Conservation (phyloP, 495 filamentous ascomycete species). For the Penicillium tannophilum region DNA sequence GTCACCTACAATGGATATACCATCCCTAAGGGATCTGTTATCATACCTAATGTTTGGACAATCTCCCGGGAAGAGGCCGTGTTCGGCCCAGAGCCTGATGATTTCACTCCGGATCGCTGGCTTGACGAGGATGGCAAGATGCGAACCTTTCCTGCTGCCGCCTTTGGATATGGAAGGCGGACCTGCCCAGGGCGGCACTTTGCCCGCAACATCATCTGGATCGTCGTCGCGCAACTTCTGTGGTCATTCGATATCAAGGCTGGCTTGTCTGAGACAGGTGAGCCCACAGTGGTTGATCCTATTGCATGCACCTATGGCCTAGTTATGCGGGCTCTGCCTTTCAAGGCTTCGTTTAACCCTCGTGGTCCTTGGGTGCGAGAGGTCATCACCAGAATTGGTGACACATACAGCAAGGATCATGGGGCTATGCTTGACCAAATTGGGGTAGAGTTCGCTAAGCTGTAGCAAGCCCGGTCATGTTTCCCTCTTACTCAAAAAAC, state of each 20-base stretch:
- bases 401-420: slow-evolving; percentile 28
- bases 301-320: slow-evolving; percentile 29
- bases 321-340: slow-evolving; percentile 28
- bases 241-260: slow-evolving; percentile 36
- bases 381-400: slow-evolving; percentile 15
- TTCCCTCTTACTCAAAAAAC: too few species aligned
- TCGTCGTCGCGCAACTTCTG: slow-evolving; percentile 27
- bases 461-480: slow-evolving; percentile 5
- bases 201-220: slow-evolving; percentile 30
- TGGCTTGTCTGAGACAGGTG: slow-evolving; percentile 15
- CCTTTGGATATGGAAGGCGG: slow-evolving; percentile 35
- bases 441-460: slow-evolving; percentile 23
- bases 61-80: slow-evolving; percentile 17
- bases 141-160: slow-evolving; percentile 9
- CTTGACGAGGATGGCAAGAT: slow-evolving; percentile 19
- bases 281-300: slow-evolving; percentile 22
- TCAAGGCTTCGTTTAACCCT: slow-evolving; percentile 27
- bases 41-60: slow-evolving; percentile 50
- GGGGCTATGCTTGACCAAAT: slow-evolving; percentile 34
- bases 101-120: slow-evolving; percentile 34
- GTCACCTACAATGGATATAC: slow-evolving; percentile 55
- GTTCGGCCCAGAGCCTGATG: slow-evolving; percentile 20
- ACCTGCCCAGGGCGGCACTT: slow-evolving; percentile 32
- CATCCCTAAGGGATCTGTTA: slow-evolving; percentile 50
- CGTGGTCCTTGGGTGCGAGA: slow-evolving; percentile 24